phyloP scores from a whole-genome alignment of 106 monocot genomes.

The Apostasia ramifera region DNA sequence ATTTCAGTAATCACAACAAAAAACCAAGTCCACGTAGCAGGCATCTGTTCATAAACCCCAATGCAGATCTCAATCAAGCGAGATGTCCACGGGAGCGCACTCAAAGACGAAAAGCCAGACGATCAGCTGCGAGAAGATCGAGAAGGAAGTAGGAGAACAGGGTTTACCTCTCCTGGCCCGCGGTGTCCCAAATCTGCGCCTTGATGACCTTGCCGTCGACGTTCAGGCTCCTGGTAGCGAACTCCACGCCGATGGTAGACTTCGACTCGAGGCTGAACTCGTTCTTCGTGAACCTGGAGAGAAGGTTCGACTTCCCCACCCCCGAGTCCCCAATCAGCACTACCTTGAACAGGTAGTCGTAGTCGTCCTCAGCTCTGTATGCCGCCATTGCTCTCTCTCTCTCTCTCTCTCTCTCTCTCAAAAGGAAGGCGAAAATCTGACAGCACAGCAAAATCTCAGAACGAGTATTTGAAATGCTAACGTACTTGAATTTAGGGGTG shows the following conservation, averaged over 20 bases:
- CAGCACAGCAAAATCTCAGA: no score
- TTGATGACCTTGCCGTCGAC: conserved; percentile 10
- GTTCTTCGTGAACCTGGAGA: conserved; percentile 25
- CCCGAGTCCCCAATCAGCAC: conserved; percentile 19
- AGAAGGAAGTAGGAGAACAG: background rate
- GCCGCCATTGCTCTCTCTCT: background rate
- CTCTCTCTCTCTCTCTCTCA: conserved; percentile 5
- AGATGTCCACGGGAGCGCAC: background rate
- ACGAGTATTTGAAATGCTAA: no score
- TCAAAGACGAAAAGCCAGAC: background rate
- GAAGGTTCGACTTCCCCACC: conserved; percentile 52
- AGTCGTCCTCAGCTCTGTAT: conserved; percentile 16
- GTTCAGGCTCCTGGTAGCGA: conserved; percentile 9
- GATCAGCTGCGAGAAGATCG: background rate
- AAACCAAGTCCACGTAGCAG: background rate
- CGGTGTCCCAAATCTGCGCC: conserved; percentile 71
- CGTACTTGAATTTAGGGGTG: no score
- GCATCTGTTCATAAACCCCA: background rate
- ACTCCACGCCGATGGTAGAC: conserved; percentile 12
- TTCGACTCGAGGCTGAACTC: conserved; percentile 14
- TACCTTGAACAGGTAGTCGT: conserved; percentile 12
- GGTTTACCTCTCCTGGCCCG: conserved; percentile 13
- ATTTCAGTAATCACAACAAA: no score
- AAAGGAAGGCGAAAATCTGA: no score
- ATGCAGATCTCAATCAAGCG: background rate